A percentile compares a stretch with the other conserved stretches of the same genome.
Evolutionary conservation across 2,329 filamentous ascomycete genomes (phyloP).

Genomic region (Fusarium albosuccineum): DNA sequence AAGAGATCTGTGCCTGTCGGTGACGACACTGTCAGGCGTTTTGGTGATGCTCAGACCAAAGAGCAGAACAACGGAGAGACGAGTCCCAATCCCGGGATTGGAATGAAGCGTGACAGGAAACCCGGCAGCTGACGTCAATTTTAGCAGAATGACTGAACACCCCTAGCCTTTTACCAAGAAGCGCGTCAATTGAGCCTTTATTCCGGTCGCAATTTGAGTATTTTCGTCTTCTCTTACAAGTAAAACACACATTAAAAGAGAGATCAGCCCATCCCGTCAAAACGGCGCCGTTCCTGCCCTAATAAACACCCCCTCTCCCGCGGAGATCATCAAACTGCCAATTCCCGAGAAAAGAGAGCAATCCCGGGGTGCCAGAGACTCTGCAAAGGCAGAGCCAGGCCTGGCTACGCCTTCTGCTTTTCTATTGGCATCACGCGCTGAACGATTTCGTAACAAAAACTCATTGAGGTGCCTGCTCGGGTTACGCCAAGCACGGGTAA

Average conservation of each 20-base stretch:
- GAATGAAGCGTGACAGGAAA: not conserved
- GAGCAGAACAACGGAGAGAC: not conserved
- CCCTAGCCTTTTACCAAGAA: not conserved
- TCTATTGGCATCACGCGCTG: constrained; percentile 38
- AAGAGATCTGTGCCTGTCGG: not conserved
- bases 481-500: constrained; percentile 27
- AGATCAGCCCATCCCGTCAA: not conserved
- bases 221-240: not conserved
- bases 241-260: not conserved
- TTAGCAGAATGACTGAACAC: constrained; percentile 7
- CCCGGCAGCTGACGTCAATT: constrained; percentile 5
- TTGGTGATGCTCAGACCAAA: not conserved
- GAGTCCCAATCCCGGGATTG: not conserved
- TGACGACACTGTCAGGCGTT: constrained; percentile 6
- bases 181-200: not conserved
- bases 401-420: constrained; percentile 1
- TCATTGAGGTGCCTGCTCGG: constrained; percentile 13
- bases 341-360: constrained; percentile 12
- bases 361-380: not conserved
- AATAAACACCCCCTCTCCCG: constrained; percentile 27
- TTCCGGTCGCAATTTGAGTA: no score
- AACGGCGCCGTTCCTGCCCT: not conserved
- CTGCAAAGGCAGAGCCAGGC: not conserved
- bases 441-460: constrained; percentile 47
- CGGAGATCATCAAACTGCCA: constrained; percentile 44